Base-by-base conservation (phyloP, 2,329 filamentous ascomycete genomes). In the Talaromyces piceae region DNA sequence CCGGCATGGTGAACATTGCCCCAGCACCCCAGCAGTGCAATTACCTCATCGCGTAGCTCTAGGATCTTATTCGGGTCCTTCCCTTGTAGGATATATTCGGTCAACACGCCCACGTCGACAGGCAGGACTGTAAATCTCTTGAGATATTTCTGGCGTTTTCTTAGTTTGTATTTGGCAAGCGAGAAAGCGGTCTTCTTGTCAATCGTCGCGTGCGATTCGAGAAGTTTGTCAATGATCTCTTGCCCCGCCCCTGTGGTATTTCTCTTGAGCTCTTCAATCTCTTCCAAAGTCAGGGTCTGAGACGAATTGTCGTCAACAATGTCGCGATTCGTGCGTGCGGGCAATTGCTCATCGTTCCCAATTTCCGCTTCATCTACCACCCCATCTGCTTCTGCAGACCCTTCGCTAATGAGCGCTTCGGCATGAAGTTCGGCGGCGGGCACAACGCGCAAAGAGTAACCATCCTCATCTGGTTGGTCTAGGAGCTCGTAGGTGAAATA, bases 131-230 rank as follows among this genome's bases (percentile, higher is more conserved):
- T 88, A 63, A 98, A 97, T 11, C 90, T 79, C 61, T 87, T 84
- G 57, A 97, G 79, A 66, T 95, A 97, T 70, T 98, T 98, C 66
- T 85, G 91, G 57, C 88, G 86, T 73, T 98, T 98, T 43, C 95
- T 78, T 16, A 97, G 75, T 63, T 93, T 95, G 71, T 98, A 98
- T 69, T 98, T 98, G 41, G 91, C 91, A 52, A 96, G 75, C 2
- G 90, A 94, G 63, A 94, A 98, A 0, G 83, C 79, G 0, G 93
- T 97, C 77, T 98, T 98, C 72, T 97, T 87, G 59, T 95, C 90
- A 41, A 98, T 78, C 1, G 86, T 87, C 16, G 87, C 84, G 68
- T 98, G 93, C 41, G 90, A 93, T 26, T 90, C 79, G 69, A 98
- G 80, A 23, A 98, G 82, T 70, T 91, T 95, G n/a, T 88, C 85